These are phyloP conservation scores for Trypanosomatidae sp. DNA, from an alignment of 208 protist genomes.

Conservation along the genomic window DNA sequence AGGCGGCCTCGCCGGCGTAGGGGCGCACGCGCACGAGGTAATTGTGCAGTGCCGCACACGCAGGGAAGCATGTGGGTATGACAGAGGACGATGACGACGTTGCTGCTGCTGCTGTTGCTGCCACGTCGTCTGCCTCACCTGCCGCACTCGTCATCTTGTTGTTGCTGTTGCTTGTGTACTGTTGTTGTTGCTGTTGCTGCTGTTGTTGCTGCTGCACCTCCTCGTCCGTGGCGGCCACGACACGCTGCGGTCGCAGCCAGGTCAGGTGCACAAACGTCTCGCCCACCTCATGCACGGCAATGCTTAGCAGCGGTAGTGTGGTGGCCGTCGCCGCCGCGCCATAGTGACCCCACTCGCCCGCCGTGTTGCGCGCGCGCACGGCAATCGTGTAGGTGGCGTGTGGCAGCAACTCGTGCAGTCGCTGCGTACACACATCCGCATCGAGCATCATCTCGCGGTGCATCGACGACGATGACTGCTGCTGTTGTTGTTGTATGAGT, in stretches of 20 bases:
- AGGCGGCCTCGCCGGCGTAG: conserved; percentile 39
- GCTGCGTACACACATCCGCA: conserved; percentile 17
- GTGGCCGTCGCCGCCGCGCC: conserved; percentile 30
- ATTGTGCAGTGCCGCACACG: conserved; percentile 59
- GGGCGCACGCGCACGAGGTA: conserved; percentile 80
- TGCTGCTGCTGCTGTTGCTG: too few relatives aligned
- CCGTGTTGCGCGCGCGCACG: conserved; percentile 56
- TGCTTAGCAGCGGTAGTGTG: conserved; percentile 63
- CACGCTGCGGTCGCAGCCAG: conserved; percentile 43
- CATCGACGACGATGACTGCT: too few relatives aligned
- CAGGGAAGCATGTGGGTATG: conserved; percentile 83
- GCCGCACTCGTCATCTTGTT: conserved; percentile 9
- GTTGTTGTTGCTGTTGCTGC: too few relatives aligned
- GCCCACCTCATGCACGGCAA: conserved; percentile 43
- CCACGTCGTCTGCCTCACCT: too few relatives aligned
- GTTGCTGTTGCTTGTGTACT: too few relatives aligned
- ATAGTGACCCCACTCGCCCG: conserved; percentile 83
- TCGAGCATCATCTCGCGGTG: conserved; percentile 36
- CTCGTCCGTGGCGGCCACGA: conserved; percentile 1
- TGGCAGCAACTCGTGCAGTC: conserved; percentile 35
- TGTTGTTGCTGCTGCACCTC: conserved; percentile 5
- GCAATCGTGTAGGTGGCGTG: conserved; percentile 58
- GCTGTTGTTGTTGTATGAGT: too few relatives aligned
- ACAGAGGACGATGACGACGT: too few relatives aligned
- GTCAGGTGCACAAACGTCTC: conserved; percentile 78